phyloP scores from a whole-genome alignment of 352 stramenopile species.

The Thalassiosira gravida region DNA sequence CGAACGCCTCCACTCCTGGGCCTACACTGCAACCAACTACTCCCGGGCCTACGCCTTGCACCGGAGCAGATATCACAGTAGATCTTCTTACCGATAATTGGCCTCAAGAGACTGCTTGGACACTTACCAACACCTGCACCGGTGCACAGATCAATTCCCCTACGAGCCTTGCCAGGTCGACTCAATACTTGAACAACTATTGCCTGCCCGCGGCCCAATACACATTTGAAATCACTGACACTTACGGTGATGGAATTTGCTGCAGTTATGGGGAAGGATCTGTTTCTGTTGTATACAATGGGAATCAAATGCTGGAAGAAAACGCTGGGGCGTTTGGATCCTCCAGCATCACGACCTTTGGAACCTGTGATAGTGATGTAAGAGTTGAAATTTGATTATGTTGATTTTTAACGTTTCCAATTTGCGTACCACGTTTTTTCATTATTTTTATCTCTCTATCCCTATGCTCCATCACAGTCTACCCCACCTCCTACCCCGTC shows the following conservation, averaged over 20 bases:
- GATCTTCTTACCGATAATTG: background rate
- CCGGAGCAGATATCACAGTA: background rate
- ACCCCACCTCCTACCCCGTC: background rate
- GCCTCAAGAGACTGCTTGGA: background rate
- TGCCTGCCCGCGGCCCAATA: background rate
- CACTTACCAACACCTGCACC: background rate
- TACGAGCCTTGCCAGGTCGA: no score
- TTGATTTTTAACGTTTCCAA: no score
- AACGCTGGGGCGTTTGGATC: background rate
- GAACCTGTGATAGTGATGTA: background rate
- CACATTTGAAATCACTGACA: constrained; percentile 1
- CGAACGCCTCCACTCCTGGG: background rate
- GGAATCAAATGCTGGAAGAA: background rate
- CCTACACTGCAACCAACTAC: background rate
- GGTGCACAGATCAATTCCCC: background rate
- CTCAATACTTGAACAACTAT: background rate
- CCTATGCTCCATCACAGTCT: no score
- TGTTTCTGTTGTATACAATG: background rate
- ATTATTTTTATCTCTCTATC: no score
- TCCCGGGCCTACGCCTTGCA: background rate
- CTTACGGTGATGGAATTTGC: background rate
- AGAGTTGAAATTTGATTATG: no score
- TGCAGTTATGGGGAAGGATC: background rate
- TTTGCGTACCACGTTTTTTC: no score
- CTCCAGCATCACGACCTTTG: background rate